Evolutionary conservation across 2,329 filamentous ascomycete genomes (phyloP), one percentile per base, ranked within the genome.

Genomic region (Neoascochyta sp.): DNA sequence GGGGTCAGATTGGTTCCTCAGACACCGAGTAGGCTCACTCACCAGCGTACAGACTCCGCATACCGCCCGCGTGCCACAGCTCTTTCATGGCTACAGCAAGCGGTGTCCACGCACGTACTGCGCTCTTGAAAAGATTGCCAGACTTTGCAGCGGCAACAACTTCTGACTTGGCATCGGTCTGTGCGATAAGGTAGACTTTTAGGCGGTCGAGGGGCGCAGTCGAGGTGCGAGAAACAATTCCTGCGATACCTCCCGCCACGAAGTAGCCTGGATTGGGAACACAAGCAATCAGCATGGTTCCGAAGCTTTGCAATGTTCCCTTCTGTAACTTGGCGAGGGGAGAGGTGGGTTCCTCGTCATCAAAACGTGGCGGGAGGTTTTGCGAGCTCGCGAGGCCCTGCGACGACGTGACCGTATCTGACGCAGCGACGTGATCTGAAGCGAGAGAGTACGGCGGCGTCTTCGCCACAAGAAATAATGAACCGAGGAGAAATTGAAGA

Each of bases 131-230:
- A 2, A 83, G 71, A 24, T 79, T 75, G 16, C 86, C 87, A 35
- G 79, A 74, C 57, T 84, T 88, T 3, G 79, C 77, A 9, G 84
- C 82, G 34, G 75, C 65, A 24, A 82, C 63, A 7, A 79, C 78
- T 34, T 76, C 73, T 46, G 76, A 56, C 36, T 72, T 74, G 33
- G 73, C 68, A 43, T 73, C 76, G 35, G 87, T 94, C 64, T 93
- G 90, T 30, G 94, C 90, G 53, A 98, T 92, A 30, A 98, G 78
- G 63, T 94, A 96, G 45, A 98, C 92, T 69, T 96, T 96, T 36
- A 98, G 73, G 52, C 92, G 87, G 69, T 98, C 92, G 65, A 98
- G 81, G 38, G 92, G 92, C 39, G 92, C 92, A 49, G 92, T 98
- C 43, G 86, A 84, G 59, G 92, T 96, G 60, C 92, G 83, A 60